A percentile compares a stretch with the other conserved stretches of the same genome.
Conservation (phyloP, 2,329 filamentous ascomycete species). For the Fusarium anguioides region DNA sequence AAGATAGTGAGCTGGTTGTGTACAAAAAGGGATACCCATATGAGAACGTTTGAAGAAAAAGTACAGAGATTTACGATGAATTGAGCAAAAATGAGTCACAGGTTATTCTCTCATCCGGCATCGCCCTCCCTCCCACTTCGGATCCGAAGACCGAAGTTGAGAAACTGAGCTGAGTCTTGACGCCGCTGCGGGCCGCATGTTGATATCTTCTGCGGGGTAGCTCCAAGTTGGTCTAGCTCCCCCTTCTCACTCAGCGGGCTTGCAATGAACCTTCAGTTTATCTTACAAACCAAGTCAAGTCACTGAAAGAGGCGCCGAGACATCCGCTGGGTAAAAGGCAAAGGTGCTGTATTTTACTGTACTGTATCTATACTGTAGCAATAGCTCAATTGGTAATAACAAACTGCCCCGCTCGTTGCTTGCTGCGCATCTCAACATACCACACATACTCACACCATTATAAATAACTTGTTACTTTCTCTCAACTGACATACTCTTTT, state of each 20-base stretch:
- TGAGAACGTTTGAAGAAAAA: not conserved
- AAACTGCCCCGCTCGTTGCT: constrained; percentile 30
- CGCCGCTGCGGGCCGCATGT: constrained; percentile 14
- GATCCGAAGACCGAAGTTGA: constrained; percentile 4
- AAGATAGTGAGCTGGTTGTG: constrained; percentile 30
- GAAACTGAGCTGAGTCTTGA: not conserved
- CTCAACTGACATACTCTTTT: not conserved
- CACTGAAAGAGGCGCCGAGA: constrained; percentile 11
- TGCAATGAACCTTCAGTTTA: not conserved
- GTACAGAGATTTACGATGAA: constrained; percentile 1
- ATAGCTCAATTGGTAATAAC: not conserved
- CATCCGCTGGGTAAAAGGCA: not conserved
- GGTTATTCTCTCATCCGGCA: not conserved
- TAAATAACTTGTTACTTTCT: not conserved
- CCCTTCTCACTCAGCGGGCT: constrained; percentile 2
- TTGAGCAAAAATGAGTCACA: not conserved
- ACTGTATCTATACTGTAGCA: not conserved
- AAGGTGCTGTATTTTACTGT: not conserved
- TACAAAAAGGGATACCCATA: constrained; percentile 16
- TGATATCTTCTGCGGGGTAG: constrained; percentile 22
- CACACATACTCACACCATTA: constrained; percentile 7
- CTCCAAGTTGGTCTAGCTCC: constrained; percentile 18
- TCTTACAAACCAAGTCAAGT: constrained; percentile 3
- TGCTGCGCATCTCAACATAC: constrained; percentile 4
- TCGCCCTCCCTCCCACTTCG: constrained; percentile 14